Base-by-base conservation (phyloP, 1,284 basidiomycete species). In the Apiotrichum siamense region DNA sequence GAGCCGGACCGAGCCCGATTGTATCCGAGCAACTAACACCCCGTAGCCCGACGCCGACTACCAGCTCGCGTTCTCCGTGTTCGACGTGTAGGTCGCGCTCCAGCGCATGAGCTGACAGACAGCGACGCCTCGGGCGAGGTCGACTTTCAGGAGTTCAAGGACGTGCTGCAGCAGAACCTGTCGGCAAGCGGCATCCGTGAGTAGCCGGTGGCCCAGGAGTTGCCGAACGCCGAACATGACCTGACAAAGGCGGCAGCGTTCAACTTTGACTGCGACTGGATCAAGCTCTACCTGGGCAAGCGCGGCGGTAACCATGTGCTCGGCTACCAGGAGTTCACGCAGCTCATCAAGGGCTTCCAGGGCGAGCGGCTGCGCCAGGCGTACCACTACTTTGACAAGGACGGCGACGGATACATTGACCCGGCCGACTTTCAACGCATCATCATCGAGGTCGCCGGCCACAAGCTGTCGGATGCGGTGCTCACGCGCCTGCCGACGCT, bases 21-120 rank as follows among this genome's bases (percentile, higher is more conserved):
- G 15, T 6, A 15, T 9, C 7, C 29, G 29, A 7, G 12, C 17
- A 10, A 25, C 48, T 49, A 18, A 52, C 44, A 10, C n/a, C 38
- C 17, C 73, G n/a, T 79, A 89, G 63, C 86, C 90, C 38, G 90
- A 94, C 74, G 90, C 91, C 31, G 90, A 93, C 70, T 92, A 93
- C 73, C 88, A 87, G 81, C 91, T 96, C 70, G 92, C 92, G 24
- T 97, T 97, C 78, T 85, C 87, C 68, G 93, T 89, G 69, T 97
- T 97, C 70, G 92, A 97, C 74, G 85, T 86, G 89, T 91, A 76
- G 67, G 87, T 79, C 10, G 33, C 39, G 23, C 29, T 31, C 15
- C 29, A 31, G 39, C 38, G n/a, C n/a, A n/a, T n/a, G 18, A 35
- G 36, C 43, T 33, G 27, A 47, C 20, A 13, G 2, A 21, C 57